A percentile compares a stretch with the other conserved stretches of the same genome.
phyloP scores from a whole-genome alignment of 163 green algal genomes.

The Coccomyxa subellipsoidea region DNA sequence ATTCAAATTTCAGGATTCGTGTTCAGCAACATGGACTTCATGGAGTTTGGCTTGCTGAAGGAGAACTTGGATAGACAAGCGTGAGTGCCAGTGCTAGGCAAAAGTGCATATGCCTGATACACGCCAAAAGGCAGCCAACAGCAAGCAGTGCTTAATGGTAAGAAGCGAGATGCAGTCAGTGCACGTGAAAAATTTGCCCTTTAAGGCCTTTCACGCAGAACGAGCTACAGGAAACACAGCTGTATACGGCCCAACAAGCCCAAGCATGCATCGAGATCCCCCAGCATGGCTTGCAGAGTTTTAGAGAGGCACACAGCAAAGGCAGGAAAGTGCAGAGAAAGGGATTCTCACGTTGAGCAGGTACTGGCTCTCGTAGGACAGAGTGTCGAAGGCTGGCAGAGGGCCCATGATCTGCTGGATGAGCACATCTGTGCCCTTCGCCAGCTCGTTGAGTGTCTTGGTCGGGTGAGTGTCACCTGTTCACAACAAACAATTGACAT shows the following conservation, averaged over 20 bases:
- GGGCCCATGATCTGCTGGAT: constrained; percentile 47
- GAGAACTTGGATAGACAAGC: too few species aligned
- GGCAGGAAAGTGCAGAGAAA: background rate
- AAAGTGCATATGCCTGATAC: too few species aligned
- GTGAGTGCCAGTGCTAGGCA: too few species aligned
- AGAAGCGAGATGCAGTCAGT: too few species aligned
- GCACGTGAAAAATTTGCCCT: too few species aligned
- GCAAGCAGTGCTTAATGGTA: too few species aligned
- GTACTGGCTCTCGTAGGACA: constrained; percentile 25
- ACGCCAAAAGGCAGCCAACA: too few species aligned
- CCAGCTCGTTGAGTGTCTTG: constrained; percentile 28
- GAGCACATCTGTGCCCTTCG: constrained; percentile 30
- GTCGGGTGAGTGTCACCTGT: constrained; percentile 38
- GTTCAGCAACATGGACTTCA: background rate
- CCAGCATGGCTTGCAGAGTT: background rate
- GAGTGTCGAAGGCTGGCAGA: constrained; percentile 10
- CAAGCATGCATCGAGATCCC: background rate
- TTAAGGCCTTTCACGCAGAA: too few species aligned
- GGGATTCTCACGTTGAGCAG: constrained; percentile 44
- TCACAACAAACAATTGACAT: background rate
- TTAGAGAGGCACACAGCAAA: background rate
- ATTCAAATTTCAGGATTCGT: background rate
- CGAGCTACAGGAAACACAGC: background rate
- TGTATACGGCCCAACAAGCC: background rate
- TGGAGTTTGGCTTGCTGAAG: too few species aligned